phyloP scores from a whole-genome alignment of 768 basidiomycete genomes.

The Russula brevipes region DNA sequence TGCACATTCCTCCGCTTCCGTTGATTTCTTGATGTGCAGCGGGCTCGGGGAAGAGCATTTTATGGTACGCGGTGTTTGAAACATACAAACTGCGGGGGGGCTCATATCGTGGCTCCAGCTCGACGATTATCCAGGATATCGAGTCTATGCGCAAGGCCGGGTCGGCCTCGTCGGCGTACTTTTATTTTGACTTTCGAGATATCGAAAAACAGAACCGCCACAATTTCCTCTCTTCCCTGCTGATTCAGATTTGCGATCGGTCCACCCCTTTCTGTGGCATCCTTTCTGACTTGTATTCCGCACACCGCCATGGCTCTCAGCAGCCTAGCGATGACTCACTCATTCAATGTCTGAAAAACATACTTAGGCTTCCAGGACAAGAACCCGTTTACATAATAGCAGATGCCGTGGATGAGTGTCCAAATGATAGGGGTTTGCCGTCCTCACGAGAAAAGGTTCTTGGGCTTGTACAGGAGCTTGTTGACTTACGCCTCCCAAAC shows the following conservation, averaged over 20 bases:
- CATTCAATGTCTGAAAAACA: neutral
- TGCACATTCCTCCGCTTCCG: neutral
- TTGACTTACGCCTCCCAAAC: neutral
- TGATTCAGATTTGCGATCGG: neutral
- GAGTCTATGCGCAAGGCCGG: neutral
- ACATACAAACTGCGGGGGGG: too few species aligned
- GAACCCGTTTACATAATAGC: neutral
- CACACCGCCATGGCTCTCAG: neutral
- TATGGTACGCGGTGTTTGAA: neutral
- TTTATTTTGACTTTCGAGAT: conserved; percentile 4
- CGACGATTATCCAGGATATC: neutral
- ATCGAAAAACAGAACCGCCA: neutral
- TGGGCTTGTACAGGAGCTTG: neutral
- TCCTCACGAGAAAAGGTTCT: conserved; percentile 3
- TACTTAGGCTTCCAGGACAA: neutral
- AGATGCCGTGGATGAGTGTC: conserved; percentile 4
- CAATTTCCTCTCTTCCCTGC: neutral
- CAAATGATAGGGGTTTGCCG: neutral
- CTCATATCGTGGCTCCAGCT: neutral
- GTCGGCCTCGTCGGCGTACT: neutral
- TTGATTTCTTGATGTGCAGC: neutral
- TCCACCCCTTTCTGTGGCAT: neutral
- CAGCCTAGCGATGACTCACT: neutral
- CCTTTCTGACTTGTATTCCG: neutral
- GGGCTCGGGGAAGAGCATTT: neutral